Conservation (phyloP, 768 basidiomycete species). For the Lactarius psammicola region DNA sequence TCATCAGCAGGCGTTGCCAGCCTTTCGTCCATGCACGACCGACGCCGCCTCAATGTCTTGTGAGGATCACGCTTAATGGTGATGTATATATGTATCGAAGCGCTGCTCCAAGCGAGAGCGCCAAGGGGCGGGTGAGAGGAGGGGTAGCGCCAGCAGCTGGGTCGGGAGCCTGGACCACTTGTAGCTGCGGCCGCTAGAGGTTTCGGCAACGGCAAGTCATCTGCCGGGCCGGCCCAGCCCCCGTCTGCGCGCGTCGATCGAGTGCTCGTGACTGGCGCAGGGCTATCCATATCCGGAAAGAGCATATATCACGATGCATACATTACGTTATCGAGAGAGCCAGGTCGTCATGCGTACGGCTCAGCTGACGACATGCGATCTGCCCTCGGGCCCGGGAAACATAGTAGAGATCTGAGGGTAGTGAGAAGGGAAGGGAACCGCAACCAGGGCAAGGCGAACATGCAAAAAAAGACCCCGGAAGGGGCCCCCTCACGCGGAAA, state of each 20-base stretch:
- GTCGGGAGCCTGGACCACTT: conserved; percentile 3
- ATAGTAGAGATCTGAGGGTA: conserved; percentile 2
- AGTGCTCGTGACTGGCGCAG: not conserved
- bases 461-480: conserved; percentile 4
- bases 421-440: not conserved
- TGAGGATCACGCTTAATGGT: not conserved
- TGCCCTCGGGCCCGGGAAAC: conserved; percentile 16
- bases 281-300: not conserved
- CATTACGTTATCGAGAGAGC: conserved; percentile 8
- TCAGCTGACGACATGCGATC: conserved; percentile 1
- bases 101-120: conserved; percentile 4
- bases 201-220: not conserved
- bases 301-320: not conserved
- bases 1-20: conserved; percentile 16
- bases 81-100: not conserved
- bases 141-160: not conserved
- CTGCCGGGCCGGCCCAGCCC: not conserved
- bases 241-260: not conserved
- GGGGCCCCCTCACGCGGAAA: conserved; percentile 6
- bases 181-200: not conserved
- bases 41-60: not conserved
- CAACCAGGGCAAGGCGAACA: not conserved
- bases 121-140: too few species aligned
- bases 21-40: not conserved
- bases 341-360: not conserved